Percentiles rank a stretch among this genome's conserved stretches.
These are phyloP conservation scores for Aspergillus bridgeri DNA, from an alignment of 495 filamentous ascomycete species.

Conservation along the genomic window DNA sequence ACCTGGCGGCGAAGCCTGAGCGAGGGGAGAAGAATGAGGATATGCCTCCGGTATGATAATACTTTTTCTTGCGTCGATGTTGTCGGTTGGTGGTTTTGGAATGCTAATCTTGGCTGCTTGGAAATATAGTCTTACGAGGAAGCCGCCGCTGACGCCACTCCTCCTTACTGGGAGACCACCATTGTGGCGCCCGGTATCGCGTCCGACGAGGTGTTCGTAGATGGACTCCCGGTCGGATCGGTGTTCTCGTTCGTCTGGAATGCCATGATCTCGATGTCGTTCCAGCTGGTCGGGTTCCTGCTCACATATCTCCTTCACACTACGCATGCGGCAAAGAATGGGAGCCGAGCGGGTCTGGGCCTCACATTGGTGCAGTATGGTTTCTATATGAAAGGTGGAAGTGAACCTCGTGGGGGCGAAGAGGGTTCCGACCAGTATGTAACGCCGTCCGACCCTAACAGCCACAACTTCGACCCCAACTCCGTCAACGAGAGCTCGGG, in stretches of 20 bases:
- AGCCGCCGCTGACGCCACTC: conserved; percentile 93
- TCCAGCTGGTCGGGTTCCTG: conserved; percentile 94
- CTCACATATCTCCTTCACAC: conserved; percentile 97
- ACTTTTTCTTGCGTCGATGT: conserved; percentile 3
- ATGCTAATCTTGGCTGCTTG: conserved; percentile 14
- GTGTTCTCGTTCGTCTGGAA: conserved; percentile 98
- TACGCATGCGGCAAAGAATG: conserved; percentile 96
- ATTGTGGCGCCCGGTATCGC: conserved; percentile 87
- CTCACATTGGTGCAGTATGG: conserved; percentile 96
- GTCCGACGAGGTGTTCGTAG: conserved; percentile 89
- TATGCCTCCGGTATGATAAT: conserved; percentile 76
- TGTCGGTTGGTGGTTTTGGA: background rate
- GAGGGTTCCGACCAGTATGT: conserved; percentile 49
- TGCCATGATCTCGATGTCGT: conserved; percentile 97
- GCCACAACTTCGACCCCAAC: conserved; percentile 80
- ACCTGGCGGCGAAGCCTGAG: conserved; percentile 88
- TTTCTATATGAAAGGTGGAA: conserved; percentile 79
- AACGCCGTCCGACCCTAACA: conserved; percentile 79
- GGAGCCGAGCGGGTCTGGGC: conserved; percentile 87
- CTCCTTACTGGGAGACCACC: conserved; percentile 98
- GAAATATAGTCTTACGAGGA: conserved; percentile 85
- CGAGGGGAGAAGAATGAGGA: conserved; percentile 77
- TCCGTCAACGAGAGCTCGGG: conserved; percentile 48
- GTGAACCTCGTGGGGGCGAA: conserved; percentile 41
- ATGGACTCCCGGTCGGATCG: conserved; percentile 93